These are phyloP conservation scores for Pythium grandisporangium DNA, from an alignment of 352 stramenopile species.

Conservation along the genomic window DNA sequence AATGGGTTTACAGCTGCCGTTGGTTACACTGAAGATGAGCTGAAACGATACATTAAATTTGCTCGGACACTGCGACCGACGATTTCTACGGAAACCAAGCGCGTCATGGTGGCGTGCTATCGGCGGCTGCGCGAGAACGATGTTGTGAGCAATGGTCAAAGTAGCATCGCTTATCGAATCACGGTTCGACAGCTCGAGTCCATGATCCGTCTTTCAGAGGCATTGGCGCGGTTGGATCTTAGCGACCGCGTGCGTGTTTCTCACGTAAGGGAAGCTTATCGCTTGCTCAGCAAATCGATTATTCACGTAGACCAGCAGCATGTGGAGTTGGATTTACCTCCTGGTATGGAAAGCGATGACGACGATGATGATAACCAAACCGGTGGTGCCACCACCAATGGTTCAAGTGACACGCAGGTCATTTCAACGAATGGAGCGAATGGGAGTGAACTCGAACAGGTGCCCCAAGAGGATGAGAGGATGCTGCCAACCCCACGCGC, in stretches of 20 bases:
- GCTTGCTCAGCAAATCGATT: slow-evolving; percentile 97
- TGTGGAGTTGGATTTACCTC: slow-evolving; percentile 86
- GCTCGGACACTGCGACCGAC: slow-evolving; percentile 63
- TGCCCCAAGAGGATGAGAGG: too few relatives aligned
- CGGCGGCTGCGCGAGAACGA: slow-evolving; percentile 95
- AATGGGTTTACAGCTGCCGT: background rate
- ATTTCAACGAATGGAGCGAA: too few relatives aligned
- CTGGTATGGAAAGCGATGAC: slow-evolving; percentile 30
- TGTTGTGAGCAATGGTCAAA: slow-evolving; percentile 86
- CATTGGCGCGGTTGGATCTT: slow-evolving; percentile 92
- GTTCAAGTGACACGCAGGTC: slow-evolving; percentile 7
- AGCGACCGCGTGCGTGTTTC: slow-evolving; percentile 85
- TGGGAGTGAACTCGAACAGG: too few relatives aligned
- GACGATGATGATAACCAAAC: slow-evolving; percentile 6
- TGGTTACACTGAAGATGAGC: slow-evolving; percentile 68
- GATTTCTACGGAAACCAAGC: slow-evolving; percentile 71
- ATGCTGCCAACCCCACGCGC: too few relatives aligned
- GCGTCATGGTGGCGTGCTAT: slow-evolving; percentile 97
- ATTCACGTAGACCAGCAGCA: slow-evolving; percentile 98
- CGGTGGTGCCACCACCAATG: background rate
- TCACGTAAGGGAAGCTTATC: slow-evolving; percentile 96
- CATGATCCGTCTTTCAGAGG: slow-evolving; percentile 97
- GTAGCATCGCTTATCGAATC: slow-evolving; percentile 97
- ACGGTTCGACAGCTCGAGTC: slow-evolving; percentile 98
- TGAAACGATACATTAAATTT: slow-evolving; percentile 95